Evolutionary conservation across 2,329 filamentous ascomycete genomes (phyloP).

Genomic region (Pezizomycotina sp.): DNA sequence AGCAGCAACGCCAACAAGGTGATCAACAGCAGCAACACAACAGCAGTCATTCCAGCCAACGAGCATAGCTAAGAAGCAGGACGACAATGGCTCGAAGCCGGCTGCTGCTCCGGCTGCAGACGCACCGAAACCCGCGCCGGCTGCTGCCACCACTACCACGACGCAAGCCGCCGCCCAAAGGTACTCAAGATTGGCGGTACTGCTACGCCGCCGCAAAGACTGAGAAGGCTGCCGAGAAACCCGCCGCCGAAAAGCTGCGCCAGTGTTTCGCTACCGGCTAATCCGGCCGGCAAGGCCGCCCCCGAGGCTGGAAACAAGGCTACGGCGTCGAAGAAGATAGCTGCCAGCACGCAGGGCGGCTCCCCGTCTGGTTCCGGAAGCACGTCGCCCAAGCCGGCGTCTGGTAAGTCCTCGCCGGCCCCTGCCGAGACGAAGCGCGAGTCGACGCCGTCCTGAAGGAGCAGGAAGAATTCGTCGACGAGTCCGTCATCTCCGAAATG

Average conservation of each 20-base stretch:
- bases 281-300: slow-evolving; percentile 30
- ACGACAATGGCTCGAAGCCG: slow-evolving; percentile 25
- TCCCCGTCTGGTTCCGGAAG: slow-evolving; percentile 72
- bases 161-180: slow-evolving; percentile 32
- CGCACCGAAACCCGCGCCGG: slow-evolving; percentile 33
- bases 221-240: slow-evolving; percentile 30
- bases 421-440: slow-evolving; percentile 37
- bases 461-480: slow-evolving; percentile 55
- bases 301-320: slow-evolving; percentile 64
- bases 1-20: slow-evolving; percentile 31
- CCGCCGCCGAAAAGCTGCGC: slow-evolving; percentile 28
- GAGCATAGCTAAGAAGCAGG: slow-evolving; percentile 43
- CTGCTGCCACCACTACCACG: slow-evolving; percentile 22
- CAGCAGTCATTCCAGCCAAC: slow-evolving; percentile 38
- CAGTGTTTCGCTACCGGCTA: slow-evolving; percentile 25
- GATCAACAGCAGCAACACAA: slow-evolving; percentile 37
- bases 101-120: slow-evolving; percentile 31
- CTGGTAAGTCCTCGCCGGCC: slow-evolving; percentile 37
- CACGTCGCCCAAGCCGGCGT: slow-evolving; percentile 44
- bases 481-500: slow-evolving; percentile 79
- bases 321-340: slow-evolving; percentile 72
- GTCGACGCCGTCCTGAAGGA: slow-evolving; percentile 64
- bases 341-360: slow-evolving; percentile 47
- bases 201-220: slow-evolving; percentile 41
- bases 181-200: slow-evolving; percentile 44